Evolutionary conservation across 345 rosid species (phyloP).

Genomic region (Carallia pectinifolia): DNA sequence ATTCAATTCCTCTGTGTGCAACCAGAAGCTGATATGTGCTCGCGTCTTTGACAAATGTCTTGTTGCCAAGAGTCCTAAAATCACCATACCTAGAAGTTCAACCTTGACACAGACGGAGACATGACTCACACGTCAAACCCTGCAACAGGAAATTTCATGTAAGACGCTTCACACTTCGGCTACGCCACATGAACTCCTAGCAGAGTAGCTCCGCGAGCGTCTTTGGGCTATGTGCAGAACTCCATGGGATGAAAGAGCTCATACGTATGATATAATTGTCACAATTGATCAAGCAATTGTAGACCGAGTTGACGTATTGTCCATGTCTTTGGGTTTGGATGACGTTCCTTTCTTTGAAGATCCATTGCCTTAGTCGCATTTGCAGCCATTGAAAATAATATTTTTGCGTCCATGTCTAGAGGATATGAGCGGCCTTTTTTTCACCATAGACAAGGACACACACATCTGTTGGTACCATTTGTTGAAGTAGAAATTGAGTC

Average conservation of each 20-base stretch:
- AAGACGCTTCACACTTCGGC: slow-evolving; percentile 39
- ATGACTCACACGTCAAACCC: slow-evolving; percentile 59
- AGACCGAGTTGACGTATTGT: slow-evolving; percentile 45
- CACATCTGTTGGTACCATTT: slow-evolving; percentile 25
- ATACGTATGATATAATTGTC: slow-evolving; percentile 39
- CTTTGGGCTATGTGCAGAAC: slow-evolving; percentile 52
- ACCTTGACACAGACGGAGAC: slow-evolving; percentile 47
- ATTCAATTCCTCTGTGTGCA: slow-evolving; percentile 49
- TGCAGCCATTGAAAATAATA: slow-evolving; percentile 43
- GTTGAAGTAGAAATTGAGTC: slow-evolving; percentile 9
- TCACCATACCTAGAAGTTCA: slow-evolving; percentile 45
- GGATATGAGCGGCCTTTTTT: slow-evolving; percentile 32
- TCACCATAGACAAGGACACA: slow-evolving; percentile 11
- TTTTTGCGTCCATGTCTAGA: slow-evolving; percentile 42
- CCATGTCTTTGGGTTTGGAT: slow-evolving; percentile 22
- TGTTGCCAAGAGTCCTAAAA: not conserved
- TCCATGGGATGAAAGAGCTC: slow-evolving; percentile 36
- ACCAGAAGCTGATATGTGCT: slow-evolving; percentile 55
- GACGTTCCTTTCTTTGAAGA: slow-evolving; percentile 35
- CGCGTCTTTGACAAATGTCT: slow-evolving; percentile 44
- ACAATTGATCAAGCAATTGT: slow-evolving; percentile 51
- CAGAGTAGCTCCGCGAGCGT: slow-evolving; percentile 46
- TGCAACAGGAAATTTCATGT: slow-evolving; percentile 42
- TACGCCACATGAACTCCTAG: slow-evolving; percentile 46
- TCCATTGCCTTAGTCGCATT: slow-evolving; percentile 49